A percentile compares a stretch with the other conserved stretches of the same genome.
Conservation (phyloP, 177 flowering plant species). For the Vitis hybrid region DNA sequence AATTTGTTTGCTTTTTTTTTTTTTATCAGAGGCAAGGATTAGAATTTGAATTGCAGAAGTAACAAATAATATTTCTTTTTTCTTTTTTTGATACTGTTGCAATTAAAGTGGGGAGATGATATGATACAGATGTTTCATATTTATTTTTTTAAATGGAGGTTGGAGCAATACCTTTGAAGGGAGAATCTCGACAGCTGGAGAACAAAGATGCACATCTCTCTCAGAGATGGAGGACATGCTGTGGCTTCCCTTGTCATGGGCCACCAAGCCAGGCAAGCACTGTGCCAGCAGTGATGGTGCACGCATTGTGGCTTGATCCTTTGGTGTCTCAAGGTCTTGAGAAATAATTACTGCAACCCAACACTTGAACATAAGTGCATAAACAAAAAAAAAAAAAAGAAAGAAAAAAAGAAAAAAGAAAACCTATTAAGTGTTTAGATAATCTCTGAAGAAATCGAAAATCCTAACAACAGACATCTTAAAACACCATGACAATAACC, state of each 20-base stretch:
- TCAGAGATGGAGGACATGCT: conserved; percentile 51
- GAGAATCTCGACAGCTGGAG: conserved; percentile 89
- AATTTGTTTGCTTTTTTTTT: neutral
- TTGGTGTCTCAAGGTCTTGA: neutral
- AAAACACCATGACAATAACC: no score
- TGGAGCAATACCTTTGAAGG: conserved; percentile 69
- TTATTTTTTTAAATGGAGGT: neutral
- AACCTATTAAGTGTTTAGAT: no score
- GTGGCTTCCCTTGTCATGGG: conserved; percentile 58
- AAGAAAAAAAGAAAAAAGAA: no score
- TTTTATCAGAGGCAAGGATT: no score
- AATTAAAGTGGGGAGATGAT: neutral
- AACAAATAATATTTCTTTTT: neutral
- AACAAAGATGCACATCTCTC: conserved; percentile 52
- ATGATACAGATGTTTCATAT: neutral
- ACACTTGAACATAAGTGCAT: no score
- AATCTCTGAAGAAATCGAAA: no score
- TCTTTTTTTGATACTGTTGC: no score
- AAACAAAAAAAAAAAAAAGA: no score
- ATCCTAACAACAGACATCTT: no score
- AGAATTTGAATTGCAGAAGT: neutral
- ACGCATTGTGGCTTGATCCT: conserved; percentile 48
- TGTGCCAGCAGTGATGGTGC: conserved; percentile 75
- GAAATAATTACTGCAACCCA: conserved; percentile 6
- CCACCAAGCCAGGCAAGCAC: conserved; percentile 73